A percentile compares a stretch with the other conserved stretches of the same genome.
Evolutionary conservation across 2,329 filamentous ascomycete genomes (phyloP).

Genomic region (Triangularia verruculosa): DNA sequence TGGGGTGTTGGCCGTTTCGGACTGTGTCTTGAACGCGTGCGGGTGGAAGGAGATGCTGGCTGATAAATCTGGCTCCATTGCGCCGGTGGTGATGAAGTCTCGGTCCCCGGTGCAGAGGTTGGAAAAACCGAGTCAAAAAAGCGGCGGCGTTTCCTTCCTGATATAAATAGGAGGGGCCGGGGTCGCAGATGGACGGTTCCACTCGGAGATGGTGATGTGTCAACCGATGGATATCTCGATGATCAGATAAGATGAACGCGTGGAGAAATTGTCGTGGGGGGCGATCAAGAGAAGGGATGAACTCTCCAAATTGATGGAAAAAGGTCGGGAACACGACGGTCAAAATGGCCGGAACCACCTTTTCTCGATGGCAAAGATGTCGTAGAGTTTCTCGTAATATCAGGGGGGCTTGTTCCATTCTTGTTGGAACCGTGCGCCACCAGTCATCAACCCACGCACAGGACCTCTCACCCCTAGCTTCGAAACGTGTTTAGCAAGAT

Average conservation of each 20-base stretch:
- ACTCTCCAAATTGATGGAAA: background rate
- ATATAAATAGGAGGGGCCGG: background rate
- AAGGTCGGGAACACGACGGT: background rate
- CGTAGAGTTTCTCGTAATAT: background rate
- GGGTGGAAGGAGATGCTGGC: constrained; percentile 34
- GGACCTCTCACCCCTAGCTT: background rate
- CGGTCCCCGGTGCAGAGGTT: background rate
- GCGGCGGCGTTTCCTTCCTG: background rate
- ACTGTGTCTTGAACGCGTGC: constrained; percentile 28
- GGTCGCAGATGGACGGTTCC: background rate
- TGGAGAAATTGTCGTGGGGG: background rate
- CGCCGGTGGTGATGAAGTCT: background rate
- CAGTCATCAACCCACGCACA: background rate
- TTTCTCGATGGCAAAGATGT: background rate
- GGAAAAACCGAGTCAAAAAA: background rate
- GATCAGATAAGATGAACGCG: constrained; percentile 1
- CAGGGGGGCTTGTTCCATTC: no score
- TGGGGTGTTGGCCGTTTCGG: constrained; percentile 22
- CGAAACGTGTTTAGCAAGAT: background rate
- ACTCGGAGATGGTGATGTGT: background rate
- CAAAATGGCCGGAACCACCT: background rate
- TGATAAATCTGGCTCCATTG: constrained; percentile 34
- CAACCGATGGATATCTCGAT: background rate
- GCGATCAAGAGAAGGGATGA: background rate
- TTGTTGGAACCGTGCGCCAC: background rate